Evolutionary conservation across 176 grass and related monocot species (phyloP).

Genomic region (Saccharum spontaneum): DNA sequence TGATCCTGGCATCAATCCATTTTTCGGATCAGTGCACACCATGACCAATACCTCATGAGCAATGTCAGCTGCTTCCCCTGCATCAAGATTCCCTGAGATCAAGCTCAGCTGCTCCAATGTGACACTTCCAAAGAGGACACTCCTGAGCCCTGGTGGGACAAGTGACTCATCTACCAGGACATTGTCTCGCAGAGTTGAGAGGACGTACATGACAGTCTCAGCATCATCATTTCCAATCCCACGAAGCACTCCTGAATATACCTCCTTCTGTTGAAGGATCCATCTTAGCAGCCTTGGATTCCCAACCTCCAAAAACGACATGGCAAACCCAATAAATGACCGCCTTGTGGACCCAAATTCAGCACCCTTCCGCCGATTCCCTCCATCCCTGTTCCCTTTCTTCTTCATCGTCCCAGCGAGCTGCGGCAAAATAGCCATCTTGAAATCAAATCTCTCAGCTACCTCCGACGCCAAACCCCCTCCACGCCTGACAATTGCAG

Average conservation of each 20-base stretch:
- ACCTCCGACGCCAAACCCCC: conserved; percentile 63
- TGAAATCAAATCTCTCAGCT: conserved; percentile 88
- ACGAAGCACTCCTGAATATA: conserved; percentile 80
- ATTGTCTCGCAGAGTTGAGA: conserved; percentile 69
- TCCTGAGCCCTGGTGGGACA: conserved; percentile 75
- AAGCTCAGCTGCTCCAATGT: conserved; percentile 82
- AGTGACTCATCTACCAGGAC: conserved; percentile 72
- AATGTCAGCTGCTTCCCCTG: conserved; percentile 55
- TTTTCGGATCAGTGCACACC: conserved; percentile 87
- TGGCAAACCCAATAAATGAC: conserved; percentile 74
- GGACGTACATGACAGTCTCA: conserved; percentile 55
- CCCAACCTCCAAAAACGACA: conserved; percentile 87
- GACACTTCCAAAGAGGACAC: conserved; percentile 88
- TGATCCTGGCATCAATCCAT: conserved; percentile 79
- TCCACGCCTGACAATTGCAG: conserved; percentile 70
- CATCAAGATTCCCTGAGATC: conserved; percentile 70
- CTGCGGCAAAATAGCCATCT: conserved; percentile 56
- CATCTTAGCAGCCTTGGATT: conserved; percentile 82
- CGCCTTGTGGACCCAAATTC: conserved; percentile 46
- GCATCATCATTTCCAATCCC: conserved; percentile 67
- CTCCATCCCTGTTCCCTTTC: conserved; percentile 41
- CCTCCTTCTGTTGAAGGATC: conserved; percentile 86
- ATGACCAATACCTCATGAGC: conserved; percentile 78
- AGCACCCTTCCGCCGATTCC: conserved; percentile 24
- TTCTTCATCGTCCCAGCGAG: conserved; percentile 67